Percentiles rank a stretch among this genome's conserved stretches.
Evolutionary conservation across 306 rosid genomes (phyloP).

Genomic region (Pyrus bretschneideri): DNA sequence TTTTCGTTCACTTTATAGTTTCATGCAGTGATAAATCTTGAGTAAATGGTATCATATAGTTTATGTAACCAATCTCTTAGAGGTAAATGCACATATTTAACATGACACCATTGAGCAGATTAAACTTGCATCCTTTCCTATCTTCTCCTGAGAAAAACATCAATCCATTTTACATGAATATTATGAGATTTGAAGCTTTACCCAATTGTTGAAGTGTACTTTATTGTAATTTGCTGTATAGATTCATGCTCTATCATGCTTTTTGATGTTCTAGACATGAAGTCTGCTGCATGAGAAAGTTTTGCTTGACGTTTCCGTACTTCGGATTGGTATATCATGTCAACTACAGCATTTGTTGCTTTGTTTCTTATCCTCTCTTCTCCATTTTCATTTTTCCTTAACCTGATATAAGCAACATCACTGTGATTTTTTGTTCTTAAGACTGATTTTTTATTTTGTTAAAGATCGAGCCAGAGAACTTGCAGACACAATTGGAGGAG

Average conservation of each 20-base stretch:
- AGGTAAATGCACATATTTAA: not conserved
- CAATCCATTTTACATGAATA: not conserved
- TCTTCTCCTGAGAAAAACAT: not conserved
- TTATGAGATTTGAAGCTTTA: not conserved
- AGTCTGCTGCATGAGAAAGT: not conserved
- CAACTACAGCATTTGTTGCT: not conserved
- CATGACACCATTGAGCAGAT: not conserved
- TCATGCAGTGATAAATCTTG: not conserved
- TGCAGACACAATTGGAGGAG: constrained; percentile 71
- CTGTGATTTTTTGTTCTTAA: not conserved
- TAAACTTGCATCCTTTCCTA: not conserved
- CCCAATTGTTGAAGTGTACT: not conserved
- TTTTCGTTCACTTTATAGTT: not conserved
- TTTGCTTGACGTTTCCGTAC: not conserved
- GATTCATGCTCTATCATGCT: not conserved
- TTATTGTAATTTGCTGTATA: not conserved
- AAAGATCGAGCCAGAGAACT: constrained; percentile 85
- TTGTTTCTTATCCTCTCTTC: not conserved
- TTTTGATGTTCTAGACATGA: not conserved
- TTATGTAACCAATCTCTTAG: not conserved
- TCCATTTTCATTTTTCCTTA: not conserved
- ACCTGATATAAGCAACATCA: not conserved
- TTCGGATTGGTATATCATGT: not conserved
- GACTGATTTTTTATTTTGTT: constrained; percentile 6
- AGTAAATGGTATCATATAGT: not conserved